Base-by-base conservation (phyloP, 257 asterid genomes). In the Ocimum tenuiflorum region DNA sequence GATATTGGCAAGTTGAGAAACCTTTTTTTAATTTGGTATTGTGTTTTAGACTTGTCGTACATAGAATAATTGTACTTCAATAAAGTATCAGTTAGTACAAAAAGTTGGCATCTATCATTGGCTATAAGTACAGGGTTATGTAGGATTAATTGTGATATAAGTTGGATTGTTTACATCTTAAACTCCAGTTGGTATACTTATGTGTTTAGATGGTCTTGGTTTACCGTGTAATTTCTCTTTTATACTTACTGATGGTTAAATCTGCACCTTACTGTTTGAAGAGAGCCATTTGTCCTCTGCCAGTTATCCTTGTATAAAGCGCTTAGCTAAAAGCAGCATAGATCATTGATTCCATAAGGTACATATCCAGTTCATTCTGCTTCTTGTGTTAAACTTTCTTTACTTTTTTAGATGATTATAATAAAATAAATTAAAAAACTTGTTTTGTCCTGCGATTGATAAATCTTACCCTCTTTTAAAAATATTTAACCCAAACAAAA, bases 61-160 rank as follows among this genome's bases (percentile, higher is more conserved):
- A 53, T 35, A 17, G 23, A 39, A 61, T 43, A 8, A 27, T 50
- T 71, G 76, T 71, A 62, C 75, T 71, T 53, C 59, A 42, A 43
- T 24, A 12, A 42, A 14, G 20, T 46, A 29, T 11, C 33, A 11
- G 33, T 22, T 49, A 63, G 70, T 63, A 63, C 71, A 53, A 15
- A 18, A 22, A 49, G 63, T 7, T 60, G 60, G 63, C 61, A 61
- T 59, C 22, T 14, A n/a, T 39, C 6, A 12, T 54, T 23, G 19
- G 33, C 52, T 54, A 71, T 71, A 35, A 54, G 31, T 62, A 29
- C 43, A 70, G 48, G 47, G 48, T 14, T 27, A 22, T 39, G 55
- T 15, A 36, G 53, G 39, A 68, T 33, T 31, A 57, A 6, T 33
- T 19, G 11, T 46, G 7, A 53, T 17, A 13, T 54, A n/a, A 29